Percentiles rank a stretch among this genome's conserved stretches.
These are phyloP conservation scores for Leucosporidium yakuticum DNA, from an alignment of 768 basidiomycete species.

Conservation along the genomic window DNA sequence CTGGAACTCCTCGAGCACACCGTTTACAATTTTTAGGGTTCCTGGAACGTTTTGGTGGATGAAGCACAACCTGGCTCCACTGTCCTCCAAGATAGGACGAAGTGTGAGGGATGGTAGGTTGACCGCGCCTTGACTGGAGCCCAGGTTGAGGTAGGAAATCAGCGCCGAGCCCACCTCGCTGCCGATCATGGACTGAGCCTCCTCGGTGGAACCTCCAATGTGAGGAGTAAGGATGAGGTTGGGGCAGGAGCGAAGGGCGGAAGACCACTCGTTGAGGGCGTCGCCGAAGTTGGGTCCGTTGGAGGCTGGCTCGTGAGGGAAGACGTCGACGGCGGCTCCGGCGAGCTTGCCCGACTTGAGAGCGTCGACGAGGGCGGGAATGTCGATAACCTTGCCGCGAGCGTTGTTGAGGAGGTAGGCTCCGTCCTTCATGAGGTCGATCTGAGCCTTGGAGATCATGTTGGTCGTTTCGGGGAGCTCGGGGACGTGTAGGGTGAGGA, in stretches of 20 bases:
- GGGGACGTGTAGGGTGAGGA: conserved; percentile 92
- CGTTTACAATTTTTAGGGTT: conserved; percentile 91
- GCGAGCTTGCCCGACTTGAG: conserved; percentile 82
- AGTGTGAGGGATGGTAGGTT: conserved; percentile 99
- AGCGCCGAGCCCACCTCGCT: conserved; percentile 84
- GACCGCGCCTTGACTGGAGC: conserved; percentile 84
- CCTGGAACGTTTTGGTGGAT: conserved; percentile 90
- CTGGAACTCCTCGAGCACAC: conserved; percentile 87
- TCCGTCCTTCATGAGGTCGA: conserved; percentile 88
- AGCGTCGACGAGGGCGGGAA: conserved; percentile 76
- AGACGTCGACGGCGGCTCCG: conserved; percentile 89
- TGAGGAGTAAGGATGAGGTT: conserved; percentile 98
- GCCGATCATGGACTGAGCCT: conserved; percentile 95
- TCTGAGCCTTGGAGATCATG: conserved; percentile 72
- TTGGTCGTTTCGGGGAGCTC: conserved; percentile 93
- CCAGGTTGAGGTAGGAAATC: conserved; percentile 82
- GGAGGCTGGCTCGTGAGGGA: conserved; percentile 82
- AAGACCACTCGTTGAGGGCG: conserved; percentile 77
- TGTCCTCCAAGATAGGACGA: conserved; percentile 80
- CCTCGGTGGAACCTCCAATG: conserved; percentile 98
- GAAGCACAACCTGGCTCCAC: conserved; percentile 80
- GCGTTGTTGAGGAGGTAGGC: conserved; percentile 97
- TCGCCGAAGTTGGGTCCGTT: conserved; percentile 86
- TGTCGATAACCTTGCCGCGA: conserved; percentile 89
- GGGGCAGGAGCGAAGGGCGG: conserved; percentile 62